These are phyloP conservation scores for Fusarium sp. DNA, from an alignment of 2,329 filamentous ascomycete species.

Conservation along the genomic window DNA sequence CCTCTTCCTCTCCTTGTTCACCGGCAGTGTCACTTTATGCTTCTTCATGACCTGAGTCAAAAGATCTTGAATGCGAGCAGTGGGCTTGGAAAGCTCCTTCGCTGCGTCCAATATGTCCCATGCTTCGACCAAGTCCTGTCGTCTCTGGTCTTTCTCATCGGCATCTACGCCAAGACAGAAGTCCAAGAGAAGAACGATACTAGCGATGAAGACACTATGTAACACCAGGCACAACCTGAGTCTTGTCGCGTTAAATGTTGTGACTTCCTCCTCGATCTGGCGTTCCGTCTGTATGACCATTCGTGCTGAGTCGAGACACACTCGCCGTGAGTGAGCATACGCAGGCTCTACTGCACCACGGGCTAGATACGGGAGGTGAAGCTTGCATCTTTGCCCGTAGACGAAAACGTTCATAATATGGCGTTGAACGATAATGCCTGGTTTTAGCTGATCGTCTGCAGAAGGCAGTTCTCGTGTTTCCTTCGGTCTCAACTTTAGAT, in stretches of 20 bases:
- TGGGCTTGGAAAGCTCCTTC: slow-evolving; percentile 45
- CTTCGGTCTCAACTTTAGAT: slow-evolving; percentile 41
- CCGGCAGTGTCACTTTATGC: slow-evolving; percentile 42
- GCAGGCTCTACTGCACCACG: slow-evolving; percentile 49
- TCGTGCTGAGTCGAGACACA: slow-evolving; percentile 48
- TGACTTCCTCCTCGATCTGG: slow-evolving; percentile 42
- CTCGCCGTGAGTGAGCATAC: slow-evolving; percentile 48
- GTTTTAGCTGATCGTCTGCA: slow-evolving; percentile 37
- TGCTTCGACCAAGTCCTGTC: slow-evolving; percentile 45
- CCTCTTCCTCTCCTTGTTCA: slow-evolving; percentile 6
- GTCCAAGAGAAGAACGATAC: slow-evolving; percentile 49
- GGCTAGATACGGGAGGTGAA: slow-evolving; percentile 51
- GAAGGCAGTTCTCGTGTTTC: slow-evolving; percentile 35
- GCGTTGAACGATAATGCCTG: slow-evolving; percentile 46
- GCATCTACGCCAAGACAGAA: slow-evolving; percentile 44
- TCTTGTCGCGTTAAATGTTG: slow-evolving; percentile 44
- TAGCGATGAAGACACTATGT: slow-evolving; percentile 50
- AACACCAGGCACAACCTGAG: slow-evolving; percentile 47
- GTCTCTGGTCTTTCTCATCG: slow-evolving; percentile 38
- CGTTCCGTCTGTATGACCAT: slow-evolving; percentile 47
- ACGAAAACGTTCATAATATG: slow-evolving; percentile 49
- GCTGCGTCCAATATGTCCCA: slow-evolving; percentile 50
- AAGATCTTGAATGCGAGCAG: slow-evolving; percentile 47
- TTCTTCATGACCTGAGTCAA: slow-evolving; percentile 48
- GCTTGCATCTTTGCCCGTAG: slow-evolving; percentile 50